Percentiles rank a stretch among this genome's conserved stretches.
Conservation (phyloP, 495 filamentous ascomycete genomes). For the Hypoxylon subgilvum region DNA sequence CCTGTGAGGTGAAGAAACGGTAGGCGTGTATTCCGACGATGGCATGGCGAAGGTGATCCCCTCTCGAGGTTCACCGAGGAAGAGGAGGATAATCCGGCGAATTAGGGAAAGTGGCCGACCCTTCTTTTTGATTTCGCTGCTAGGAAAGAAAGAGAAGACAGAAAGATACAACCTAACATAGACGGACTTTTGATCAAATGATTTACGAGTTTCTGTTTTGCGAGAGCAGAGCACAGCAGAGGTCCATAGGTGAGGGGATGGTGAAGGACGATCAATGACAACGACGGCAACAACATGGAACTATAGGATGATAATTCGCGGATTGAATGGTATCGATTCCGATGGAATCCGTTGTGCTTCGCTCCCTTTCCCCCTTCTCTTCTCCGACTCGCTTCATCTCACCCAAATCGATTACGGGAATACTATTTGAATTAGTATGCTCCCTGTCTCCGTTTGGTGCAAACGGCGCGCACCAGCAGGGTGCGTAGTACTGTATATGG, state of each 20-base stretch:
- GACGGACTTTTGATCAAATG: constrained; percentile 28
- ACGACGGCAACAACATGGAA: background rate
- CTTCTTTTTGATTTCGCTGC: constrained; percentile 26
- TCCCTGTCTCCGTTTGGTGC: too few species aligned
- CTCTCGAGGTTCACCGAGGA: background rate
- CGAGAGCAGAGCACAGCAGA: background rate
- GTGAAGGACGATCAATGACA: constrained; percentile 1
- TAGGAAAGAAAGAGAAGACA: constrained; percentile 9
- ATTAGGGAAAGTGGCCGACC: constrained; percentile 1
- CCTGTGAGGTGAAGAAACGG: constrained; percentile 85
- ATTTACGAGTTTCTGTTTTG: constrained; percentile 27
- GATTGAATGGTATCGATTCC: too few species aligned
- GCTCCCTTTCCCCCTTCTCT: background rate
- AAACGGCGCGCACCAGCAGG: too few species aligned
- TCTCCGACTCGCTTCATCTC: too few species aligned
- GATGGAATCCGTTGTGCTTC: too few species aligned
- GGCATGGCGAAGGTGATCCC: too few species aligned
- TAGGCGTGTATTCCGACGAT: too few species aligned
- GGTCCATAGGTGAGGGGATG: constrained; percentile 11
- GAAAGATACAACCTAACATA: constrained; percentile 32
- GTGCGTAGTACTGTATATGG: too few species aligned
- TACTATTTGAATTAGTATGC: too few species aligned
- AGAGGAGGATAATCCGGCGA: background rate
- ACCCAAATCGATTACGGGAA: too few species aligned
- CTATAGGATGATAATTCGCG: too few species aligned